A percentile compares a stretch with the other conserved stretches of the same genome.
Conservation (phyloP, 169 alveolate species). For the Plasmodium blacklocki region DNA sequence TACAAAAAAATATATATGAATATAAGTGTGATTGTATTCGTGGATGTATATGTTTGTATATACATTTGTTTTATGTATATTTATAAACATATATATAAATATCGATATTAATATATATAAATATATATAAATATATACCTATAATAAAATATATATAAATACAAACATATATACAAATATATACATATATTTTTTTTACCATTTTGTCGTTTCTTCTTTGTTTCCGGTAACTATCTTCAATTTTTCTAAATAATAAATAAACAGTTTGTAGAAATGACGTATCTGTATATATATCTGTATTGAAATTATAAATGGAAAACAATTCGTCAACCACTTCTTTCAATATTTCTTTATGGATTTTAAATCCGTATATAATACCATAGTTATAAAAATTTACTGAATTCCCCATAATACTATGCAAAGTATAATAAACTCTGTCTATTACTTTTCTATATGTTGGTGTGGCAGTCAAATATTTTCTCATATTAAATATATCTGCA, state of each 20-base stretch:
- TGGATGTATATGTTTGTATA: background rate
- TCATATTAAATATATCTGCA: slow-evolving; percentile 47
- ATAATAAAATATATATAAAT: too few relatives aligned
- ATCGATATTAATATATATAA: too few relatives aligned
- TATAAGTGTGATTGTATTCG: background rate
- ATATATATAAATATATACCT: too few relatives aligned
- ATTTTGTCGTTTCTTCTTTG: slow-evolving; percentile 42
- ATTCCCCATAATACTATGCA: too few relatives aligned
- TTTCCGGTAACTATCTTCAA: slow-evolving; percentile 13
- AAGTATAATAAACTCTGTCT: slow-evolving; percentile 9
- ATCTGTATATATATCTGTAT: slow-evolving; percentile 12
- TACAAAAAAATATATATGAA: background rate
- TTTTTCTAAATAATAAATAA: slow-evolving; percentile 23
- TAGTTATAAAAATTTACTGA: too few relatives aligned
- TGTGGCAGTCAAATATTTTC: slow-evolving; percentile 37
- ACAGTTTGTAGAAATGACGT: slow-evolving; percentile 49
- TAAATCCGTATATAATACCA: too few relatives aligned
- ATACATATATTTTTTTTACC: slow-evolving; percentile 2
- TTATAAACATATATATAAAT: background rate
- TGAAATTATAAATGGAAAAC: too few relatives aligned
- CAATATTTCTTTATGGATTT: too few relatives aligned
- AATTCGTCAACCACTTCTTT: too few relatives aligned
- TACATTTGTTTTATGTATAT: background rate
- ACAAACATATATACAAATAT: too few relatives aligned
- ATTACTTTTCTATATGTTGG: slow-evolving; percentile 1